Evolutionary conservation across 2,329 filamentous ascomycete species (phyloP), one percentile per base, ranked within the genome.

Genomic region (Colletotrichum godetiae): DNA sequence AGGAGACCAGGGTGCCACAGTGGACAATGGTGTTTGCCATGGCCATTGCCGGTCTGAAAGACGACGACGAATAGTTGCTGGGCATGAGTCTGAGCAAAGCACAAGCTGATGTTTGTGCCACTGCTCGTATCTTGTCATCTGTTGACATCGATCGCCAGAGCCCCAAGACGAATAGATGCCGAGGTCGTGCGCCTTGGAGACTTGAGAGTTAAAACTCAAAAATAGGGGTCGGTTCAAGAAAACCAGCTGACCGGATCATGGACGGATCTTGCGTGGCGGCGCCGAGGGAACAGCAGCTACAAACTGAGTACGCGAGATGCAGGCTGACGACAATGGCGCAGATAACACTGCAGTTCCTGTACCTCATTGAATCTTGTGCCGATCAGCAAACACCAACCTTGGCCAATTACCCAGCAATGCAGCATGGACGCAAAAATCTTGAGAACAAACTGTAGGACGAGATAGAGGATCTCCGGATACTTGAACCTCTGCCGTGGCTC

Each of bases 61-160:
- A 7, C 31, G n/a, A 29, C 24, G 52, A 37, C 49, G 7, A 61
- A 33, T 24, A 57, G 24, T 22, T 22, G 59, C 27, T 42, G 11
- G n/a, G 12, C 33, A 8, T 22, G 24, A 56, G 33, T 35, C 59
- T 46, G n/a, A 31, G n/a, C 27, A 29, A 56, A 31, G 29, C 8
- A 29, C 33, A 59, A 29, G 31, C n/a, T 31, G 60, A 53, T 72
- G 42, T 61, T 42, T 22, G 65, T 65, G 27, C 37, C 7, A 56
- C 58, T 53, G 10, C 35, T 67, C 49, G 49, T 29, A 62, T 62
- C 52, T 52, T 46, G n/a, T 68, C 4, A 29, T 24, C 55, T 60
- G 59, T 33, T 24, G 15, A 19, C 27, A 59, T 19, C 42, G 22
- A 10, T 46, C n/a, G 35, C 19, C 13, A 29, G 46, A n/a, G 33